Evolutionary conservation across 352 stramenopile genomes (phyloP), one percentile per base, ranked within the genome.

Genomic region (Pythium diclinum): DNA sequence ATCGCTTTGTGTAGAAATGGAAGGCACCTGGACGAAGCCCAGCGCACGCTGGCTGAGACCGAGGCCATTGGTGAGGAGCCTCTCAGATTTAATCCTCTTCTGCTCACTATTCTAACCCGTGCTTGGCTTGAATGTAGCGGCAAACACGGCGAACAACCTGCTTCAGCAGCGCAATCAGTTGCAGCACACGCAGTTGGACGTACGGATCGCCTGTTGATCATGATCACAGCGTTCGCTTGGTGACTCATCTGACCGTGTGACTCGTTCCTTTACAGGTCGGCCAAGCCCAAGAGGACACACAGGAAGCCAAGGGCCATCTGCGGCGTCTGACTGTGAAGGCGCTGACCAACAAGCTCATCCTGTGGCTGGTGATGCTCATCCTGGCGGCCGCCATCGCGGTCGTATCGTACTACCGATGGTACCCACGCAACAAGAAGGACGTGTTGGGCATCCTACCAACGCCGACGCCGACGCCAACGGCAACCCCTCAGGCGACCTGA

Each of bases 391-490:
- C 83, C 28, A 89, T 92, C 49, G 69, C 62, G 10, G 49, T 88
- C 30, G 79, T 92, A 6, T 85, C 83, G 46, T 89, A 90, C 62
- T 89, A 86, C 76, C 88, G 85, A 53, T 92, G 83, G 83, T 92
- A 89, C 57, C 83, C 83, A 19, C 73, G 74, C 52, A 75, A 79
- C 65, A 80, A 88, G 69, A 91, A 87, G 68, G 82, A 91, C 59
- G 71, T 81, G 30, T n/a, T 89, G 47, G 79, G 79, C 17, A 79
- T 91, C 32, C 59, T 87, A 46, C 73, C 78, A 0, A 59, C 56
- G 4, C 47, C 34, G 17, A 70, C 60, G 9, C 36, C 55, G 8
- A 46, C 63, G 28, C 21, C 61, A 44, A 40, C 56, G 23, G 30
- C 56, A 2, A 21, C 34, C 3, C n/a, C 34, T 28, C 25, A 28